These are phyloP conservation scores for Drosera spatulata DNA, from an alignment of 179 eudicot genomes.

Conservation along the genomic window DNA sequence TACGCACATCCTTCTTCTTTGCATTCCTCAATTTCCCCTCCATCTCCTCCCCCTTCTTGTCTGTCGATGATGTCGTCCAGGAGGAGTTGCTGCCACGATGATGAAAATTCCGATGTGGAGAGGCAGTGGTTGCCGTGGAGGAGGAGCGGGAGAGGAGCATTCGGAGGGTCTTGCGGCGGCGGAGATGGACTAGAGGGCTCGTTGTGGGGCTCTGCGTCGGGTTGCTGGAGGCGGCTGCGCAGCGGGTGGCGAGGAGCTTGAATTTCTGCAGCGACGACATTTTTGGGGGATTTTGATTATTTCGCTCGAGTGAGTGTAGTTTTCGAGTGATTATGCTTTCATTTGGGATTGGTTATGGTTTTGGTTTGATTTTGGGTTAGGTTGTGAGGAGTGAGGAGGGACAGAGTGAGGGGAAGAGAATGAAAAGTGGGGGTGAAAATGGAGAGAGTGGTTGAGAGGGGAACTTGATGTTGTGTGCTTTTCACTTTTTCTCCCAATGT, in stretches of 20 bases:
- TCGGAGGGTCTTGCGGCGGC: constrained; percentile 87
- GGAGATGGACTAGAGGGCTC: constrained; percentile 82
- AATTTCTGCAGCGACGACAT: constrained; percentile 89
- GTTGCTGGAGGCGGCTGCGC: constrained; percentile 50
- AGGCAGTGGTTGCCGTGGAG: background rate
- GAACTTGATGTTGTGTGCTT: no score
- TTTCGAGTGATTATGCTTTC: no score
- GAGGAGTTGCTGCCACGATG: constrained; percentile 20
- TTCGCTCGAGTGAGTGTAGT: no score
- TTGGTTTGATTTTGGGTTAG: no score
- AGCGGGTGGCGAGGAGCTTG: constrained; percentile 75
- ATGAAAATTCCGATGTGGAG: constrained; percentile 8
- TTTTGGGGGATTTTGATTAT: background rate
- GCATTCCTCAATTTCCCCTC: no score
- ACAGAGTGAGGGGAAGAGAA: no score
- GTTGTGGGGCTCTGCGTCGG: constrained; percentile 76
- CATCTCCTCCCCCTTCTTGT: background rate
- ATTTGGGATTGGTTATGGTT: no score
- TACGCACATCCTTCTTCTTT: no score
- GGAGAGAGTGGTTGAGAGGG: no score
- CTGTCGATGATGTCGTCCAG: constrained; percentile 4
- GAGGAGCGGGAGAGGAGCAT: constrained; percentile 49
- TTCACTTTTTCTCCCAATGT: no score
- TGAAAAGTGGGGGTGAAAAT: no score
- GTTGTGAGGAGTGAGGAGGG: no score